phyloP scores from a whole-genome alignment of 805 yeast species.

The Scheffersomyces amazonensis region DNA sequence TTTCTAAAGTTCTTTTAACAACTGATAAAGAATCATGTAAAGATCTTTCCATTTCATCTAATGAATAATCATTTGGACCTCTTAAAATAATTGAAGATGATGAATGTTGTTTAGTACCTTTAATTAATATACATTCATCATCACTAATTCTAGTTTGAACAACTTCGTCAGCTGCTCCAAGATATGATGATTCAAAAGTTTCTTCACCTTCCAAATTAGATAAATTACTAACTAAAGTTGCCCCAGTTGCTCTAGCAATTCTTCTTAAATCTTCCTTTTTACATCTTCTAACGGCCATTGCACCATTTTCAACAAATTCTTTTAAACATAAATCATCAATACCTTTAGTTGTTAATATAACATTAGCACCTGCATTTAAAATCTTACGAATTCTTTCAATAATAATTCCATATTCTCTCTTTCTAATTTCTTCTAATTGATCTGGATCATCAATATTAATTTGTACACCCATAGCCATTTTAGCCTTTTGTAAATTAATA shows the following conservation, averaged over 20 bases:
- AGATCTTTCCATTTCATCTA: constrained; percentile 98
- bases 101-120: constrained; percentile 88
- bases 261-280: constrained; percentile 94
- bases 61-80: constrained; percentile 92
- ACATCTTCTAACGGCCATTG: constrained; percentile 96
- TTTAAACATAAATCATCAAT: constrained; percentile 90
- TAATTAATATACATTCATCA: constrained; percentile 92
- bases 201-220: constrained; percentile 96
- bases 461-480: constrained; percentile 98
- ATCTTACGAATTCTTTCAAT: constrained; percentile 81
- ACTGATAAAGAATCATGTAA: constrained; percentile 92
- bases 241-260: constrained; percentile 98
- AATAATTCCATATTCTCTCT: constrained; percentile 83
- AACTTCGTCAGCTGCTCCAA: constrained; percentile 90
- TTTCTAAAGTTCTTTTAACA: constrained; percentile 92
- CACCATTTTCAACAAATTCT: constrained; percentile 86
- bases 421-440: constrained; percentile 87
- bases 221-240: constrained; percentile 80
- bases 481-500: constrained; percentile 89
- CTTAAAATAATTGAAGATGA: constrained; percentile 89
- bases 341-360: constrained; percentile 89
- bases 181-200: constrained; percentile 76
- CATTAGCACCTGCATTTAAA: constrained; percentile 87
- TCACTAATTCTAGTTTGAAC: constrained; percentile 88
- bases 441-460: constrained; percentile 97